phyloP scores from a whole-genome alignment of 2,329 filamentous ascomycete genomes.

The Penicillium fuscoglaucum region DNA sequence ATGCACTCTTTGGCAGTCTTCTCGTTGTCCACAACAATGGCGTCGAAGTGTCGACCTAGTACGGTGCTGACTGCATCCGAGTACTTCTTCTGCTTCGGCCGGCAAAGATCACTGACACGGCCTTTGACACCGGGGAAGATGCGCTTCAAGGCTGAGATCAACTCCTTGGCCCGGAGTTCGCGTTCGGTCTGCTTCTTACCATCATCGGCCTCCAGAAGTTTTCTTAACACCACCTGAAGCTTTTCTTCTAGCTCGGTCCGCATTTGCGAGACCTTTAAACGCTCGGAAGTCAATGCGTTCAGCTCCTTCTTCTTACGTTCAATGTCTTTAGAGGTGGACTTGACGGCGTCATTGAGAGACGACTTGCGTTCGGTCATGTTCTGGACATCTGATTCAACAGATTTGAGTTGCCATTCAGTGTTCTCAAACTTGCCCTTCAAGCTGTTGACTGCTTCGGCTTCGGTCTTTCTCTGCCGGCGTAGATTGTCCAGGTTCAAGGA shows the following conservation, averaged over 20 bases:
- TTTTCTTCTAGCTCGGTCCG: slow-evolving; percentile 91
- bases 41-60: slow-evolving; percentile 88
- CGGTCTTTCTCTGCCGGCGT: slow-evolving; percentile 84
- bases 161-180: slow-evolving; percentile 76
- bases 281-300: slow-evolving; percentile 80
- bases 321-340: slow-evolving; percentile 73
- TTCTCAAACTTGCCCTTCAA: slow-evolving; percentile 84
- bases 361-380: slow-evolving; percentile 69
- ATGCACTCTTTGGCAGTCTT: slow-evolving; percentile 94
- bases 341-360: slow-evolving; percentile 61
- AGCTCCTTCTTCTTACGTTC: slow-evolving; percentile 87
- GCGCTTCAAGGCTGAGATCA: slow-evolving; percentile 80
- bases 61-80: slow-evolving; percentile 91
- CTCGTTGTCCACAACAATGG: slow-evolving; percentile 91
- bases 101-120: slow-evolving; percentile 85
- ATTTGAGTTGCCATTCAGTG: slow-evolving; percentile 70
- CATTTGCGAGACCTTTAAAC: slow-evolving; percentile 75
- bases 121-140: slow-evolving; percentile 91
- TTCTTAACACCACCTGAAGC: slow-evolving; percentile 74
- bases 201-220: slow-evolving; percentile 81
- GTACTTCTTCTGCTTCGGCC: slow-evolving; percentile 95
- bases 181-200: slow-evolving; percentile 81
- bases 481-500: slow-evolving; percentile 82
- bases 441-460: slow-evolving; percentile 86
- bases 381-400: slow-evolving; percentile 69